These are phyloP conservation scores for Ganoderma meredithae DNA, from an alignment of 1,284 basidiomycete genomes.

Conservation along the genomic window DNA sequence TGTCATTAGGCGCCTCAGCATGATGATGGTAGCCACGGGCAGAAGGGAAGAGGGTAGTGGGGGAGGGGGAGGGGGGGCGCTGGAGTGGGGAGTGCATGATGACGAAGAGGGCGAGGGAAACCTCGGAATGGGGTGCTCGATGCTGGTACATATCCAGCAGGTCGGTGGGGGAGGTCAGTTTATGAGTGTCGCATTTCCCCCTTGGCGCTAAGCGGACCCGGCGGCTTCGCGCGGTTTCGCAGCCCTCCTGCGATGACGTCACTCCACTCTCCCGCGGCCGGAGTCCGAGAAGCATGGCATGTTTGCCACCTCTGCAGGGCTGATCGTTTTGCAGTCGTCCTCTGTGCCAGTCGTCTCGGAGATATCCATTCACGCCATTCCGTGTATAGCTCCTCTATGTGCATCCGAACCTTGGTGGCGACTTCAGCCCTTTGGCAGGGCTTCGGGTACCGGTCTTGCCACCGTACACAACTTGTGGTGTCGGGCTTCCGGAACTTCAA, in stretches of 20 bases:
- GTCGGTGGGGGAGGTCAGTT: neutral
- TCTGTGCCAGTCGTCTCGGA: neutral
- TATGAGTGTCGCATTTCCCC: neutral
- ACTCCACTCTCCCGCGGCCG: neutral
- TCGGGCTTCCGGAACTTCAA: neutral
- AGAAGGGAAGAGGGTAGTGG: neutral
- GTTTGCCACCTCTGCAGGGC: neutral
- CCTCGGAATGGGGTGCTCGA: neutral
- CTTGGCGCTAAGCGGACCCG: slow-evolving; percentile 3
- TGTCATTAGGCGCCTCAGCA: neutral
- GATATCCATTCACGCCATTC: neutral
- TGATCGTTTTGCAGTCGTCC: neutral
- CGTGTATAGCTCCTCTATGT: neutral
- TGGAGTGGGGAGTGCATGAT: slow-evolving; percentile 10
- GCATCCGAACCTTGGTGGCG: neutral
- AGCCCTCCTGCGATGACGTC: neutral
- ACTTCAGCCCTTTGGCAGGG: neutral
- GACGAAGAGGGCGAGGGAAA: slow-evolving; percentile 3
- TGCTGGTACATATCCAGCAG: neutral
- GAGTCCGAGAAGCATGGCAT: neutral
- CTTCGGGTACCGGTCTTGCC: neutral
- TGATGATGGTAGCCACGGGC: neutral
- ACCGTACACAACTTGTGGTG: neutral
- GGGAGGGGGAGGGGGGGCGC: neutral
- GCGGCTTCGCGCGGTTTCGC: neutral